Evolutionary conservation across 2,329 filamentous ascomycete genomes (phyloP).

Genomic region (Chalaropsis thielavioides): DNA sequence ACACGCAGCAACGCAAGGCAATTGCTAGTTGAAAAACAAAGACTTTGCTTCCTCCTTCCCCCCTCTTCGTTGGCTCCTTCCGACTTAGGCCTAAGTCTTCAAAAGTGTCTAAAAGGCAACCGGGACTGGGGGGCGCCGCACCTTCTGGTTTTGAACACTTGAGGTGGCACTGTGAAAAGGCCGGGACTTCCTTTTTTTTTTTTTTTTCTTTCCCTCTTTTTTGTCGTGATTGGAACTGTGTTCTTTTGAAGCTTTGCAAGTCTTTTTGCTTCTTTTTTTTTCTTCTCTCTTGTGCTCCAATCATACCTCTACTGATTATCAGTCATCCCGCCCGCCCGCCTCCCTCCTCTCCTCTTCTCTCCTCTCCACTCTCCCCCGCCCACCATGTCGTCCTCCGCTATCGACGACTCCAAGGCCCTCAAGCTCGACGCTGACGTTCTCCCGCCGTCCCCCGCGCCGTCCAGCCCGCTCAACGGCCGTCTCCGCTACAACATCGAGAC

Average conservation of each 20-base stretch:
- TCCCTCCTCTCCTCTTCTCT: neutral
- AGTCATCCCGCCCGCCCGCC: neutral
- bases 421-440: slow-evolving; percentile 64
- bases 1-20: no score
- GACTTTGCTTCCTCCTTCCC: neutral
- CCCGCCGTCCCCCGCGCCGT: slow-evolving; percentile 84
- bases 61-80: neutral
- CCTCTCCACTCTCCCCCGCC: neutral
- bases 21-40: neutral
- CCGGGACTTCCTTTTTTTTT: neutral
- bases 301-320: neutral
- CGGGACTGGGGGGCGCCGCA: neutral
- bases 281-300: neutral
- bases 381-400: slow-evolving; percentile 19
- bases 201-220: neutral
- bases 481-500: slow-evolving; percentile 84
- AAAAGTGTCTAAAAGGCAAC: neutral
- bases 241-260: neutral
- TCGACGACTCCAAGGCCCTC: slow-evolving; percentile 28
- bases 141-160: neutral
- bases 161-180: neutral
- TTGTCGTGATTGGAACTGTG: neutral
- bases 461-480: slow-evolving; percentile 70
- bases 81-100: neutral
- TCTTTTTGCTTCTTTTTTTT: neutral